A percentile compares a stretch with the other conserved stretches of the same genome.
These are phyloP conservation scores for Colletotrichum noveboracense DNA, from an alignment of 2,329 filamentous ascomycete species.

Conservation along the genomic window DNA sequence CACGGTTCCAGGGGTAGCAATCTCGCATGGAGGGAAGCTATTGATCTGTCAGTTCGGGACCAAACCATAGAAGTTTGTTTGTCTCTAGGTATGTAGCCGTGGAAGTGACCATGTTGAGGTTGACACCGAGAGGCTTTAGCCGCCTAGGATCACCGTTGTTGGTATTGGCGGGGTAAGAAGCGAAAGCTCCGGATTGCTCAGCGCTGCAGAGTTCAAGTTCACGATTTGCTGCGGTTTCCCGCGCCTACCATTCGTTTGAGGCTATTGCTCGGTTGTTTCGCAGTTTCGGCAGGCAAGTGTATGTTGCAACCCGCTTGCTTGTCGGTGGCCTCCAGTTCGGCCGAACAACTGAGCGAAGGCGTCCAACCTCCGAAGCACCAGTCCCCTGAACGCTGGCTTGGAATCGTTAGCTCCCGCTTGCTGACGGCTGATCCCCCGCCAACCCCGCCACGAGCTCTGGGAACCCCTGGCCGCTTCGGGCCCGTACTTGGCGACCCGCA, in stretches of 20 bases:
- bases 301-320: neutral
- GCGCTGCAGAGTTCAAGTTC: neutral
- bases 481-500: constrained; percentile 2
- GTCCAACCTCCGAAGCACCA: neutral
- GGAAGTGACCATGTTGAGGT: neutral
- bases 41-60: neutral
- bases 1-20: neutral
- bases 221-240: neutral
- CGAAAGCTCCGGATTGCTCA: neutral
- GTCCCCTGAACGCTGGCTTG: neutral
- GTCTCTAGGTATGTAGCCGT: neutral
- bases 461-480: neutral
- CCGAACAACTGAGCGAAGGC: neutral
- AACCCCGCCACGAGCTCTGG: neutral
- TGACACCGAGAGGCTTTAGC: neutral
- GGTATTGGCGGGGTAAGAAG: neutral
- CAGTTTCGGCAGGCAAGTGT: neutral
- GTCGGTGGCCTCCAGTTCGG: neutral
- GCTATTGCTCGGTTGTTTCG: neutral
- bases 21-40: neutral
- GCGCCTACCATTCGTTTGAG: neutral
- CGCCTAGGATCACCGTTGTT: neutral
- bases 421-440: neutral
- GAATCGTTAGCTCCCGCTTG: neutral
- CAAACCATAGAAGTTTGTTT: neutral